Evolutionary conservation across 805 yeast species (phyloP).

Genomic region (Tetrapisispora iriomotensis): DNA sequence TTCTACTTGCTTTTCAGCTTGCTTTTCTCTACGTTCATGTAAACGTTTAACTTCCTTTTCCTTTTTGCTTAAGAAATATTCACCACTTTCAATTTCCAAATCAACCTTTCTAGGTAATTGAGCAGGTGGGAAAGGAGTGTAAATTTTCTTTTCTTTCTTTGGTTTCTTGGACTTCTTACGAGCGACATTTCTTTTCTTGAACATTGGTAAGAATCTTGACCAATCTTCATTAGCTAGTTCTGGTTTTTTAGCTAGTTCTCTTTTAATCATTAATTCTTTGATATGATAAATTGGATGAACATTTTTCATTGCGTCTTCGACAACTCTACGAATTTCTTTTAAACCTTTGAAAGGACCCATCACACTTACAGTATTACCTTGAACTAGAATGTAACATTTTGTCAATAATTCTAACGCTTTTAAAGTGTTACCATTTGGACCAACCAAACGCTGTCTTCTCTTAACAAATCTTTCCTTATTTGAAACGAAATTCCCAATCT

Average conservation of each 20-base stretch:
- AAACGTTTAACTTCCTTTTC: constrained; percentile 66
- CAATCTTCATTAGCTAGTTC: constrained; percentile 94
- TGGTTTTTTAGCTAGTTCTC: constrained; percentile 90
- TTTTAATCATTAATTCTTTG: constrained; percentile 94
- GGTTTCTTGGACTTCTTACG: constrained; percentile 75
- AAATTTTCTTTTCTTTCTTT: constrained; percentile 55
- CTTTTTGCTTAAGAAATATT: constrained; percentile 81
- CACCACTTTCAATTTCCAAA: constrained; percentile 96
- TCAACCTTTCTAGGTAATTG: constrained; percentile 96
- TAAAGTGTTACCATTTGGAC: constrained; percentile 93
- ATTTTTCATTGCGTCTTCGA: constrained; percentile 95
- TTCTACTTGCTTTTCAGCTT: constrained; percentile 55
- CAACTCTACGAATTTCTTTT: constrained; percentile 84
- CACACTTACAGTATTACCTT: constrained; percentile 92
- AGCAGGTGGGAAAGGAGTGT: constrained; percentile 98
- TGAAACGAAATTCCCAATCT: constrained; percentile 80
- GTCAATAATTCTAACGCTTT: constrained; percentile 92
- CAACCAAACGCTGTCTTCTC: constrained; percentile 91
- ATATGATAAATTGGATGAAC: constrained; percentile 97
- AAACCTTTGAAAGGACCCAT: constrained; percentile 96
- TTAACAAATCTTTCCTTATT: constrained; percentile 92
- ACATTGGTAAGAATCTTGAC: constrained; percentile 92
- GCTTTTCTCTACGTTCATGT: constrained; percentile 70
- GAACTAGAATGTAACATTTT: constrained; percentile 91
- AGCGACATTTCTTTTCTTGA: constrained; percentile 92